These are phyloP conservation scores for Myxozyma lipomycoides DNA, from an alignment of 805 yeast species.

Conservation along the genomic window DNA sequence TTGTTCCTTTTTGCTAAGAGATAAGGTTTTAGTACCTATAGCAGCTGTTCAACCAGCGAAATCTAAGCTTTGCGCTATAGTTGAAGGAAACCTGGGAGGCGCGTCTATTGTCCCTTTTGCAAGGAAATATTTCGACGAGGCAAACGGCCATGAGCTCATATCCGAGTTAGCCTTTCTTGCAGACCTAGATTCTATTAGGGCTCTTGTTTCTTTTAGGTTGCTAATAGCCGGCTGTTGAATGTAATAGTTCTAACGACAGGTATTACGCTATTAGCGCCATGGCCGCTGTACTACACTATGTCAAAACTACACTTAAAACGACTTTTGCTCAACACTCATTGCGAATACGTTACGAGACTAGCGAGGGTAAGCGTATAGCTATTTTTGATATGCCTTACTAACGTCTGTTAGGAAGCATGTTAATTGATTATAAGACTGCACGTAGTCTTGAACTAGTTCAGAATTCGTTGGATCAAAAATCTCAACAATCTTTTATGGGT, in stretches of 20 bases:
- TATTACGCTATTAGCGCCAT: conserved; percentile 37
- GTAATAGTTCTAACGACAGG: conserved; percentile 3
- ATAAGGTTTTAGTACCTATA: conserved; percentile 38
- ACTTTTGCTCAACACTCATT: conserved; percentile 32
- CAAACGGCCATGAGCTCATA: conserved; percentile 33
- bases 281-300: conserved; percentile 35
- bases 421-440: conserved; percentile 43
- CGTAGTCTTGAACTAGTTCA: conserved; percentile 42
- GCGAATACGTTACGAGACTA: conserved; percentile 17
- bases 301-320: conserved; percentile 17
- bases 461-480: conserved; percentile 34
- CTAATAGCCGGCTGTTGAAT: too few relatives aligned
- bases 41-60: conserved; percentile 32
- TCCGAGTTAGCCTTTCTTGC: conserved; percentile 25
- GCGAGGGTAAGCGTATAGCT: conserved; percentile 14
- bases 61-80: conserved; percentile 39
- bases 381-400: conserved; percentile 40
- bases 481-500: conserved; percentile 39
- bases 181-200: conserved; percentile 29
- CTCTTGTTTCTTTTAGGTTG: conserved; percentile 35
- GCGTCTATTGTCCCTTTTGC: conserved; percentile 34
- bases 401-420: conserved; percentile 42
- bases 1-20: not conserved
- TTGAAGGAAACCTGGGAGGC: conserved; percentile 37
- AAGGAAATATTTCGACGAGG: conserved; percentile 32